These are phyloP conservation scores for Globisporangium polare DNA, from an alignment of 352 stramenopile species.

Conservation along the genomic window DNA sequence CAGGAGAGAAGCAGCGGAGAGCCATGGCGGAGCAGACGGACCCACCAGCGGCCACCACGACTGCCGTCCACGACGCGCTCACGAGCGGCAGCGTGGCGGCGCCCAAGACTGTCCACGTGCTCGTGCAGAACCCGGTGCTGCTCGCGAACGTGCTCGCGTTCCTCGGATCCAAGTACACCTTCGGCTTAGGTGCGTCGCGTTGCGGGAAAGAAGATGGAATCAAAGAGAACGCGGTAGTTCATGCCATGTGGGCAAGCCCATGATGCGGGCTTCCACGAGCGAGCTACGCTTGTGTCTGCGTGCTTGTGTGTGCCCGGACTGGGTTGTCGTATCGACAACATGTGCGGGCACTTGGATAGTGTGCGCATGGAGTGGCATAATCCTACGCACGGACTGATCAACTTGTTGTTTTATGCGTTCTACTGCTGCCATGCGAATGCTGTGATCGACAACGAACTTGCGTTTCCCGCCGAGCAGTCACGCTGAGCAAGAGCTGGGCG, in stretches of 20 bases:
- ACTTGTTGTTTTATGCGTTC: background rate
- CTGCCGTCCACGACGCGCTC: slow-evolving; percentile 1
- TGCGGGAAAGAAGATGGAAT: slow-evolving; percentile 3
- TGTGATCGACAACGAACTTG: background rate
- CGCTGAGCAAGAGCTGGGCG: slow-evolving; percentile 65
- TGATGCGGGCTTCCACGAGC: background rate
- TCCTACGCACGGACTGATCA: background rate
- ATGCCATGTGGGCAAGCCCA: background rate
- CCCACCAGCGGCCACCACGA: background rate
- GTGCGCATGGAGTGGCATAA: background rate
- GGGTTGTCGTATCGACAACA: background rate
- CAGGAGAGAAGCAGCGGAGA: slow-evolving; percentile 1
- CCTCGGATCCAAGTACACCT: slow-evolving; percentile 53
- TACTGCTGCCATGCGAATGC: background rate
- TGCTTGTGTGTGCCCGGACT: slow-evolving; percentile 1
- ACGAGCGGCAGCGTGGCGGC: slow-evolving; percentile 2
- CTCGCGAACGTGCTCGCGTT: slow-evolving; percentile 63
- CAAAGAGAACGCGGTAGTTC: background rate
- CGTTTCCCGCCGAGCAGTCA: slow-evolving; percentile 30
- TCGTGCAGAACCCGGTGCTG: slow-evolving; percentile 53
- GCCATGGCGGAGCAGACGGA: slow-evolving; percentile 16
- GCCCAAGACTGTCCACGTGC: slow-evolving; percentile 24
- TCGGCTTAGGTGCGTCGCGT: slow-evolving; percentile 33
- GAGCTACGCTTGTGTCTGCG: background rate
- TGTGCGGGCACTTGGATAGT: too few relatives aligned